These are phyloP conservation scores for Penicillium sp. DNA, from an alignment of 2,329 filamentous ascomycete genomes.

Conservation along the genomic window DNA sequence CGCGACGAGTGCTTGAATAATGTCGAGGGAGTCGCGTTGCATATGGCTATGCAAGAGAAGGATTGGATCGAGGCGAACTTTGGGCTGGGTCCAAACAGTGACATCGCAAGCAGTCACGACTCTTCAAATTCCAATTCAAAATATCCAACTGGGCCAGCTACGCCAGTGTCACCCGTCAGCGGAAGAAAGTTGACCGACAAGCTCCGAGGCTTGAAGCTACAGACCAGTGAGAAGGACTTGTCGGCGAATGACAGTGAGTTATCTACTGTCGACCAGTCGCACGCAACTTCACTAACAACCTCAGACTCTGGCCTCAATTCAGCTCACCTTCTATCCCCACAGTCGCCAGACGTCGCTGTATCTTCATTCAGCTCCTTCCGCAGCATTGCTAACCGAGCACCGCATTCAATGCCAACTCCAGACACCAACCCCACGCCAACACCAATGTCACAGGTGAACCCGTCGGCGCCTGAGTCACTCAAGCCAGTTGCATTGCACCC, in stretches of 20 bases:
- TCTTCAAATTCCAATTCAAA: slow-evolving; percentile 20
- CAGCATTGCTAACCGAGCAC: slow-evolving; percentile 33
- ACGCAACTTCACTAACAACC: no score
- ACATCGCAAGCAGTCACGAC: slow-evolving; percentile 34
- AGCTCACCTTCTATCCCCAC: slow-evolving; percentile 62
- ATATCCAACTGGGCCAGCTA: slow-evolving; percentile 36
- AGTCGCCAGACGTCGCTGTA: slow-evolving; percentile 66
- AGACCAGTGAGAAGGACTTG: slow-evolving; percentile 71
- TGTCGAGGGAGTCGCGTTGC: slow-evolving; percentile 77
- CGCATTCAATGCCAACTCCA: slow-evolving; percentile 22
- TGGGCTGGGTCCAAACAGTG: slow-evolving; percentile 59
- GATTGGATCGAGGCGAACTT: slow-evolving; percentile 87
- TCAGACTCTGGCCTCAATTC: slow-evolving; percentile 26
- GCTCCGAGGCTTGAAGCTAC: slow-evolving; percentile 76
- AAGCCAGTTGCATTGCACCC: slow-evolving; percentile 45
- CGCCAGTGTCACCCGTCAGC: slow-evolving; percentile 62
- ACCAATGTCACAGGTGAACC: slow-evolving; percentile 12
- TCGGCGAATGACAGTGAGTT: slow-evolving; percentile 59
- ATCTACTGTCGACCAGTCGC: not conserved
- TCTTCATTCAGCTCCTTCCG: slow-evolving; percentile 66
- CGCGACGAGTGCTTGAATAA: slow-evolving; percentile 72
- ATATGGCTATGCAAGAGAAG: slow-evolving; percentile 82
- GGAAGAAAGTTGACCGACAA: slow-evolving; percentile 77
- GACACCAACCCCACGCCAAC: slow-evolving; percentile 33
- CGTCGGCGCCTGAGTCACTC: slow-evolving; percentile 18